Evolutionary conservation across 1,284 basidiomycete species (phyloP), one percentile per base, ranked within the genome.

Genomic region (Ganoderma leucocontextum): DNA sequence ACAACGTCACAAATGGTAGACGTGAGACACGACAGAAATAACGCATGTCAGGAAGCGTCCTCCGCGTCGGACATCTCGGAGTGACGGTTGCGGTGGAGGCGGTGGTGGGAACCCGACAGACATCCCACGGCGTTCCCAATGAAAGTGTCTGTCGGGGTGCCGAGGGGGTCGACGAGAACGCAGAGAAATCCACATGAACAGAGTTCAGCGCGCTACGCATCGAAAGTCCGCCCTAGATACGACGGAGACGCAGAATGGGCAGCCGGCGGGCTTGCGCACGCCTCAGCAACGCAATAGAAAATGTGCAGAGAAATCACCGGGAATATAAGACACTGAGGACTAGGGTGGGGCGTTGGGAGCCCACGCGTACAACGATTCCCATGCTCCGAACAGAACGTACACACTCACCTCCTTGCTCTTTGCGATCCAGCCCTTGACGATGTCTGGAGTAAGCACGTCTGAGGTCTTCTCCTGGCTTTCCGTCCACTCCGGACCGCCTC

Each of bases 351-450:
- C 36, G 35, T 19, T 17, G 17, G 10, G 35, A 22, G 33, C 33
- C 2, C 35, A 4, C 19, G 33, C 19, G 25, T n/a, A 41, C 19
- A 36, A n/a, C 13, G 33, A 39, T 59, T 59, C 57, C 38, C 36
- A 59, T 60, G 15, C 10, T 17, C 60, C 52, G 64, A 60, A 52
- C n/a, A 41, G 33, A 59, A 58, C 61, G 55, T 58, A 42, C 29
- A 33, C 22, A 74, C 83, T 75, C 70, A 95, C 94, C 86, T 94
- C 90, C 82, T 95, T 95, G 80, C 91, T 93, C 82, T 89, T 93
- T 66, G 90, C 89, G 33, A 96, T 88, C 95, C 95, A 97, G 22
- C 81, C 80, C 78, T 88, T 91, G 71, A 97, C 90, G 58, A 93
- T 85, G 67, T 94, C 92, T 4, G 91, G 89, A 0, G 91, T 91